Evolutionary conservation across 1,139 yeast species (phyloP), one percentile per base, ranked within the genome.

Genomic region (Scheffersomyces titani): DNA sequence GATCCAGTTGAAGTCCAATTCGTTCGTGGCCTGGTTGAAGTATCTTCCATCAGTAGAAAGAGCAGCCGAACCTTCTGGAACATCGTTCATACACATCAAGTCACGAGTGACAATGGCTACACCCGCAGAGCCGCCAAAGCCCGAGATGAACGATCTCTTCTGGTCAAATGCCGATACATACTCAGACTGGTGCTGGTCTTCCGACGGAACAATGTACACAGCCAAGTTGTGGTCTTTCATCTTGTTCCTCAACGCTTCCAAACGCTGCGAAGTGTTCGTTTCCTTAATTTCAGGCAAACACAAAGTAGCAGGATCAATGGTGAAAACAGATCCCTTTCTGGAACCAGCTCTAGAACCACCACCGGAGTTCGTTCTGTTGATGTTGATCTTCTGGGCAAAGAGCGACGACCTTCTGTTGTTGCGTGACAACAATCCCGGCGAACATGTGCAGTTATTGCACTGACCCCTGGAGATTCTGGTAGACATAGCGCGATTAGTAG

Each of bases 51-150:
- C 99, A 0, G 99, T 96, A 11, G 97, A 87, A 63, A 96, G 80
- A 4, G 89, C 89, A 44, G 97, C 94, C 62, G 85, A 80, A 9
- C 89, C 89, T 63, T 83, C 85, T n/a, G 87, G 87, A 9, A 55
- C 57, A 9, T 81, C 82, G 63, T 84, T 84, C 83, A 84, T 74
- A 63, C 83, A 80, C n/a, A 78, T 72, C 53, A 87, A 71, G 67
- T 89, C 92, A 63, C 92, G 77, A 2, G 98, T 89, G 49, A 94
- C 80, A 49, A 96, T 82, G 3, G 98, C 99, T 48, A 92, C 82
- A 55, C 99, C 99, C 1, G 98, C 98, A 57, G 96, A 88, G 4
- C 99, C 99, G 57, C 91, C 89, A 75, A 94, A 94, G 0, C 97
- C 96, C 24, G 94, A 86, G 52, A 94, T 90, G 64, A 90, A 93